These are phyloP conservation scores for Kondoa malvinella DNA, from an alignment of 768 basidiomycete genomes.

Conservation along the genomic window DNA sequence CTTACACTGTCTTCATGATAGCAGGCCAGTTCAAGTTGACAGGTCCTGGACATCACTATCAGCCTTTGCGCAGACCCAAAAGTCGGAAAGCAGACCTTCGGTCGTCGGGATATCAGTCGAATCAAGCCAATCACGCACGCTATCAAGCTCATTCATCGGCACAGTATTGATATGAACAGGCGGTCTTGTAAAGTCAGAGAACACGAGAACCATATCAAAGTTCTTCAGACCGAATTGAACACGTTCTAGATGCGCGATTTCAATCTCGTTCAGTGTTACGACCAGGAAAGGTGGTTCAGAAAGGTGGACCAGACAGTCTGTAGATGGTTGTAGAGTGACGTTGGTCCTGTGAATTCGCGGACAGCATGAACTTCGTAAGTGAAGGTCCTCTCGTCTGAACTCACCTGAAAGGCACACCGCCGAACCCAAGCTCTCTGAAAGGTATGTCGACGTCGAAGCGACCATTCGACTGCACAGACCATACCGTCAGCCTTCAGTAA, in stretches of 20 bases:
- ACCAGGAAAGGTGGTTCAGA: conserved; percentile 92
- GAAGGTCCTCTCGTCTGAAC: too few relatives aligned
- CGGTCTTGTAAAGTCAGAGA: conserved; percentile 82
- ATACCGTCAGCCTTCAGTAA: background rate
- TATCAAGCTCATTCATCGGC: conserved; percentile 72
- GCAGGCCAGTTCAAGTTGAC: conserved; percentile 96
- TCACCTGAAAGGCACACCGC: conserved; percentile 86
- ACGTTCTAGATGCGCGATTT: conserved; percentile 89
- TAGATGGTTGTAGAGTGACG: conserved; percentile 85
- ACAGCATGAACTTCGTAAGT: too few relatives aligned
- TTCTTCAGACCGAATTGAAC: conserved; percentile 92
- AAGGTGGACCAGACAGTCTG: conserved; percentile 87
- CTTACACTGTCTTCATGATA: conserved; percentile 58
- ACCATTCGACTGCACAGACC: conserved; percentile 47
- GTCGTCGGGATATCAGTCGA: conserved; percentile 92
- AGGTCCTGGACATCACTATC: too few relatives aligned
- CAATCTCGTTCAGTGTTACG: conserved; percentile 82
- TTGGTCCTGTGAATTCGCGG: conserved; percentile 66
- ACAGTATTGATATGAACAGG: conserved; percentile 96
- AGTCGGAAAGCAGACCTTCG: too few relatives aligned
- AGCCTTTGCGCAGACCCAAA: too few relatives aligned
- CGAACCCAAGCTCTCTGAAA: conserved; percentile 90
- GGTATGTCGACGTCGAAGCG: conserved; percentile 86
- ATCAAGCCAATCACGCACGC: conserved; percentile 99
- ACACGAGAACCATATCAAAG: conserved; percentile 91